Conservation (phyloP, 164 flowering plant species). For the Magnolia sinica region DNA sequence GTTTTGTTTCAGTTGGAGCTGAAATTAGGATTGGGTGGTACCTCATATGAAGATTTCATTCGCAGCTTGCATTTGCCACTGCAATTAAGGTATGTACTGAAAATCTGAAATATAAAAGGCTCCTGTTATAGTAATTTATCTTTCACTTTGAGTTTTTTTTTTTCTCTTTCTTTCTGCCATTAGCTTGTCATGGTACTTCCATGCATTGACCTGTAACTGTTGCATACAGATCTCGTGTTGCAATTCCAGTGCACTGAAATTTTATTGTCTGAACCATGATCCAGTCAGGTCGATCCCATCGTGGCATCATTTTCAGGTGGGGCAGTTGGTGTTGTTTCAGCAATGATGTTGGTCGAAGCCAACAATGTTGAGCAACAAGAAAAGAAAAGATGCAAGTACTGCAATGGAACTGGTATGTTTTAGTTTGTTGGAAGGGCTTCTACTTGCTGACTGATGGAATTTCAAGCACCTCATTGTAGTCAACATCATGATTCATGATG, state of each 20-base stretch:
- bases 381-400: conserved; percentile 86
- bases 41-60: conserved; percentile 87
- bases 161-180: background rate
- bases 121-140: background rate
- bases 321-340: conserved; percentile 91
- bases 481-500: background rate
- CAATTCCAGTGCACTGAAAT: background rate
- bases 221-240: background rate
- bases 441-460: background rate
- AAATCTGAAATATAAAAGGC: background rate
- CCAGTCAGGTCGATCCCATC: conserved; percentile 94
- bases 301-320: conserved; percentile 97
- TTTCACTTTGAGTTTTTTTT: background rate
- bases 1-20: conserved; percentile 68
- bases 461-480: background rate
- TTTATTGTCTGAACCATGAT: conserved; percentile 9
- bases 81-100: conserved; percentile 60
- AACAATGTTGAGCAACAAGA: conserved; percentile 90
- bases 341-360: conserved; percentile 81
- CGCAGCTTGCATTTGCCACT: conserved; percentile 76
- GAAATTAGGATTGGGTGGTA: conserved; percentile 86
- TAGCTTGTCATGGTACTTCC: background rate
- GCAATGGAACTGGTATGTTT: conserved; percentile 72
- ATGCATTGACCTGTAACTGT: background rate
- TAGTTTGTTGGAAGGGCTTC: background rate